phyloP scores from a whole-genome alignment of 2,329 filamentous ascomycete species.

The Daldinia sp. region DNA sequence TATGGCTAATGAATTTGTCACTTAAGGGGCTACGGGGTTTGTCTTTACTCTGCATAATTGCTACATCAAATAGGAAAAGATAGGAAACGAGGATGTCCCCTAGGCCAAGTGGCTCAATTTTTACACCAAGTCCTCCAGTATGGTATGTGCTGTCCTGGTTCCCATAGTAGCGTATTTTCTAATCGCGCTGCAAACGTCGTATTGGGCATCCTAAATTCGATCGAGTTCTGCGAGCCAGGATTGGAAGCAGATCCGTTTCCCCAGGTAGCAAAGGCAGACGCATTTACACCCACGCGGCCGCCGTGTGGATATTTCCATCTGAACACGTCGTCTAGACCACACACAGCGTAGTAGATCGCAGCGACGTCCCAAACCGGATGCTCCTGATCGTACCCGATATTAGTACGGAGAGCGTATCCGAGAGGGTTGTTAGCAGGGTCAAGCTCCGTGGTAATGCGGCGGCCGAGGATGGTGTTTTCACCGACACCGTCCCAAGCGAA shows the following conservation, averaged over 20 bases:
- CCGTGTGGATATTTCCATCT: constrained; percentile 23
- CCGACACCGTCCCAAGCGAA: constrained; percentile 28
- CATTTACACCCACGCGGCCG: constrained; percentile 21
- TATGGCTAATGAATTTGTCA: too few relatives aligned
- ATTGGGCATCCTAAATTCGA: constrained; percentile 22
- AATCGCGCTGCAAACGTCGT: constrained; percentile 19
- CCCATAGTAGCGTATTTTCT: constrained; percentile 26
- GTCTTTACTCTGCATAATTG: too few relatives aligned
- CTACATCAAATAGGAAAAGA: too few relatives aligned
- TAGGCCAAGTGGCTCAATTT: not conserved
- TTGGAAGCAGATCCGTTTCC: not conserved
- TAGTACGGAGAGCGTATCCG: constrained; percentile 23
- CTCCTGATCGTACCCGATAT: constrained; percentile 19
- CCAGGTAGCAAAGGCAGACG: constrained; percentile 26
- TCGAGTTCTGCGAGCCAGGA: constrained; percentile 18
- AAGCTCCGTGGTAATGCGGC: constrained; percentile 26
- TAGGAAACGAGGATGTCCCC: too few relatives aligned
- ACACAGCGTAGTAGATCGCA: constrained; percentile 32
- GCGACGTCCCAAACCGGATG: constrained; percentile 27
- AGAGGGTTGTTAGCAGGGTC: constrained; percentile 24
- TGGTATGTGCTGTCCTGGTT: constrained; percentile 21
- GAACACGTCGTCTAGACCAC: constrained; percentile 27
- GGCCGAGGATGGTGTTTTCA: constrained; percentile 22
- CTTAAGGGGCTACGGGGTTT: too few relatives aligned
- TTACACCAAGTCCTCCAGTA: constrained; percentile 22